Evolutionary conservation across 176 grass and related monocot species (phyloP).

Genomic region (Lolium perenne): DNA sequence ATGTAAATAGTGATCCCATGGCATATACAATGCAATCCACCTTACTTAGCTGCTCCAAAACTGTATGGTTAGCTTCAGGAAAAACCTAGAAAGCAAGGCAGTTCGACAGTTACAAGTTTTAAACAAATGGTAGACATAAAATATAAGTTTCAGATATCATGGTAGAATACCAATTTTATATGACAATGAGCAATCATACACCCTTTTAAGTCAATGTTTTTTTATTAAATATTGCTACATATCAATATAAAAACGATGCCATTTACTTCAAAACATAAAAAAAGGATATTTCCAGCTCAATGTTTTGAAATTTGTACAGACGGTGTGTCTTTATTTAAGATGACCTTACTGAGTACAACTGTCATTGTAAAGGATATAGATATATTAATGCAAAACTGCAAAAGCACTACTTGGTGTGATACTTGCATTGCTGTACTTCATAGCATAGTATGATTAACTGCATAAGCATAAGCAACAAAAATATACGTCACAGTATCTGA

Average conservation of each 20-base stretch:
- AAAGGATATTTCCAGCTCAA: neutral
- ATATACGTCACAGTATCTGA: neutral
- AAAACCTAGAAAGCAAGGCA: slow-evolving; percentile 70
- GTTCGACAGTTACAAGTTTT: slow-evolving; percentile 19
- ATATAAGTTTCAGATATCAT: slow-evolving; percentile 24
- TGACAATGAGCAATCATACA: slow-evolving; percentile 5
- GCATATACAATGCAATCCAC: slow-evolving; percentile 95
- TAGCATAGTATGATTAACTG: neutral
- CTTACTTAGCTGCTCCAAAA: slow-evolving; percentile 86
- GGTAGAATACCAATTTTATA: slow-evolving; percentile 23
- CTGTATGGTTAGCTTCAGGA: slow-evolving; percentile 75
- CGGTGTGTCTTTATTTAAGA: neutral
- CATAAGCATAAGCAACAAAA: neutral
- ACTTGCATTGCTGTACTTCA: slow-evolving; percentile 8
- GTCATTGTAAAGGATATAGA: neutral
- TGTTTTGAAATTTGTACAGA: neutral
- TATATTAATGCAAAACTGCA: neutral
- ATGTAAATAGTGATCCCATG: slow-evolving; percentile 98
- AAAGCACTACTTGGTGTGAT: slow-evolving; percentile 11
- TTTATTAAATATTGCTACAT: neutral
- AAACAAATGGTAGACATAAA: neutral
- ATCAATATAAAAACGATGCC: neutral
- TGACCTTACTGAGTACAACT: slow-evolving; percentile 5
- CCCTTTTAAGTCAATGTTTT: neutral
- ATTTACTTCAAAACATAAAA: neutral